phyloP scores from a whole-genome alignment of 2,329 filamentous ascomycete species.

The Graphilbum sp. region DNA sequence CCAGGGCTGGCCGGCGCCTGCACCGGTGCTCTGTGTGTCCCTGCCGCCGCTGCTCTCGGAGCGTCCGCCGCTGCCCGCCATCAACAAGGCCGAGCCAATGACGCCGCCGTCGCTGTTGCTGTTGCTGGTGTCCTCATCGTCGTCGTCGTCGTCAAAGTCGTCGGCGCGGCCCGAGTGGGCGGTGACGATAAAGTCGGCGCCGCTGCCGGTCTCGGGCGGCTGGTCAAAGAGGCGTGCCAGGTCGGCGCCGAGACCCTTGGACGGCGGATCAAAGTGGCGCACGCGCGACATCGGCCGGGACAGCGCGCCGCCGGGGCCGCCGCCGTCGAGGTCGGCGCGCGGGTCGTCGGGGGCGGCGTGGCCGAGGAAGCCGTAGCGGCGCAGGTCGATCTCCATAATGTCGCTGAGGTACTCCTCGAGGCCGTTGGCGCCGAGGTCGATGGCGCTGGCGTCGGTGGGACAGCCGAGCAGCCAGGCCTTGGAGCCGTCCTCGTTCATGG shows the following conservation, averaged over 20 bases:
- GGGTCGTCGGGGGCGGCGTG: slow-evolving; percentile 28
- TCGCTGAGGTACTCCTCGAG: slow-evolving; percentile 90
- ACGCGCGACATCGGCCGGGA: slow-evolving; percentile 29
- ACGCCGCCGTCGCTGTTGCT: slow-evolving; percentile 40
- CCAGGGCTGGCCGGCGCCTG: slow-evolving; percentile 30
- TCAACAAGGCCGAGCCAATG: slow-evolving; percentile 32
- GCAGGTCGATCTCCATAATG: slow-evolving; percentile 83
- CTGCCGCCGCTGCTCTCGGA: neutral
- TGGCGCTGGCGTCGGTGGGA: slow-evolving; percentile 52
- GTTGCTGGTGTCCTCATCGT: no score
- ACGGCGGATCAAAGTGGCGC: slow-evolving; percentile 34
- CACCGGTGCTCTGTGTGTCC: neutral
- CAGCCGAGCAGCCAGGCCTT: slow-evolving; percentile 96
- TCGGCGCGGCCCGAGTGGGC: slow-evolving; percentile 61
- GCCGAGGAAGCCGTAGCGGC: slow-evolving; percentile 78
- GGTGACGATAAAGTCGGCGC: slow-evolving; percentile 81
- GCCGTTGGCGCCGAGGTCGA: slow-evolving; percentile 46
- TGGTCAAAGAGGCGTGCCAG: slow-evolving; percentile 77
- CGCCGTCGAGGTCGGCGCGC: slow-evolving; percentile 38
- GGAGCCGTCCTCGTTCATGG: slow-evolving; percentile 84
- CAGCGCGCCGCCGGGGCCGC: slow-evolving; percentile 27
- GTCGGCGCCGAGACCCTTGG: slow-evolving; percentile 64
- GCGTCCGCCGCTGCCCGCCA: slow-evolving; percentile 17
- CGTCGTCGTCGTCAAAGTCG: no score
- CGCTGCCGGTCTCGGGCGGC: slow-evolving; percentile 67